Base-by-base conservation (phyloP, 495 filamentous ascomycete genomes). In the Penicillium samsonianum region DNA sequence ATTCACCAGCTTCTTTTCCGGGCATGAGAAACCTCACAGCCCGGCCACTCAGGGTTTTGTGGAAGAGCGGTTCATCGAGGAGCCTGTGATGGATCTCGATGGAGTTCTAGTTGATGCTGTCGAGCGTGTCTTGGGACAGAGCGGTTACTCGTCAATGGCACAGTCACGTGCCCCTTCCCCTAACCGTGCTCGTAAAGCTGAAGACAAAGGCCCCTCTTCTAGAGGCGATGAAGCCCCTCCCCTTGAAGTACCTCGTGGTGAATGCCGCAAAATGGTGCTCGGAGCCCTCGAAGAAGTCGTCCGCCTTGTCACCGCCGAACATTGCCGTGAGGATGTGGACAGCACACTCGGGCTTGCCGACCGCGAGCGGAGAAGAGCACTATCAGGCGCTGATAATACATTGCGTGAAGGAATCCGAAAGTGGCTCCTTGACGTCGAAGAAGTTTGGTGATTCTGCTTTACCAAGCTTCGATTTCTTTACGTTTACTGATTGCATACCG, bases 41-140 rank as follows among this genome's bases (percentile, higher is more conserved):
- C n/a, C 63, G 17, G 8, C 60, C 14, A 14, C 49, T 10, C 53
- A 63, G 12, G 61, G 48, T 23, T 73, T 72, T 16, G 71, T 74
- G 40, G 87, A 90, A 58, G 88, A 92, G 57, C 76, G 83, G 46
- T 89, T 90, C 47, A 78, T 82, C 35, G 89, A 90, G 64, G 90
- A 96, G 66, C 77, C 82, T 7, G 77, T 94, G 50, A 84, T 90
- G 70, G 85, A 85, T 53, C 80, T 90, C 16, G 90, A 94, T 64
- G 84, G 84, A 38, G 84, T 80, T 4, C 79, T 96, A 0, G 81
- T 89, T 22, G 88, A 92, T 55, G 90, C 89, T 3, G 81, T 94
- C 6, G 90, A 94, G 65, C 82, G 82, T 31, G 85, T 93, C 43
- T 81, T 93, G 26, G 80, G 82, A 3, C 80, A 79, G 46, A 82